Base-by-base conservation (phyloP, 179 eudicot genomes). In the Spinacia oleracea region DNA sequence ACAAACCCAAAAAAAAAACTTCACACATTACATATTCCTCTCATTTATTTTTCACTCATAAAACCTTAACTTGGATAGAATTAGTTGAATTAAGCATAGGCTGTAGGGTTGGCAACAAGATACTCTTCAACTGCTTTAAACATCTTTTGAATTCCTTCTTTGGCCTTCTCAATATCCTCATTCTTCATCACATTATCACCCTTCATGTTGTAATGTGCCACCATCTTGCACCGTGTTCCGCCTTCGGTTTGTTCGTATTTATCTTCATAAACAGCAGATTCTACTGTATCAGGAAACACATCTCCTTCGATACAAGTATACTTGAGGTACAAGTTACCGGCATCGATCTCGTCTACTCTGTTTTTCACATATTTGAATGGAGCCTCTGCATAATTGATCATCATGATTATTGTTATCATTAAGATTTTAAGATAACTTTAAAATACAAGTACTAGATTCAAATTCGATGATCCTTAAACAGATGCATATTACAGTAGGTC, bases 231-330 rank as follows among this genome's bases (percentile, higher is more conserved):
- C 9, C 9, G 77, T 12, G 38, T 72, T 27, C 77, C 81, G 53
- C n/a, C 63, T 0, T 31, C 81, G 4, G 62, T 6, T 2, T 27
- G 40, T 53, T 79, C 72, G 3, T 31, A 72, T 5, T 46, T 79
- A 35, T 60, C 35, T 48, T 72, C 77, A 20, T 62, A 79, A 25
- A 79, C 77, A 0, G 32, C 77, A n/a, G 16, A n/a, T n/a, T 79
- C 81, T 10, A 72, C 15, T 31, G n/a, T 23, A n/a, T 79, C 72
- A 1, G 77, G 53, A 0, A 79, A 68, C 20, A 51, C 72, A 43
- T 73, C 81, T 5, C 81, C 81, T 62, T 72, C 81, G 7, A 79
- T 60, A 72, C 63, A 56, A 1, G 81, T 79, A 42, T 79, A 79
- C 42, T 73, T 79, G 5, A 62, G 31, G 77, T 72, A 79, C 23